Evolutionary conservation across 169 alveolate genomes (phyloP), one percentile per base, ranked within the genome.

Genomic region (Ophryocystis elektroscirrha): DNA sequence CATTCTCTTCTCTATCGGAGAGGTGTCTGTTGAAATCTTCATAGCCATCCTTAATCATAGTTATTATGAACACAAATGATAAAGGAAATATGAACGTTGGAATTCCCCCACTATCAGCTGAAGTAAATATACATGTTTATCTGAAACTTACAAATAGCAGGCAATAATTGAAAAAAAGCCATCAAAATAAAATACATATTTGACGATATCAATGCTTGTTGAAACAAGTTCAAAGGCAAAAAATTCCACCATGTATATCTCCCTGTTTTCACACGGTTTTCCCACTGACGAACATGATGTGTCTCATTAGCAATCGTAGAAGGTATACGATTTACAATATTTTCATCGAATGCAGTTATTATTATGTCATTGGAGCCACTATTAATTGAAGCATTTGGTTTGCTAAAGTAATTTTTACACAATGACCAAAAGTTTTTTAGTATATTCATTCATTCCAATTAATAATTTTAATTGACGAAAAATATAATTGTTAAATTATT

Each of bases 51-150:
- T 85, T 76, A 0, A 83, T 71, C 76, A 83, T 74, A 22, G 95
- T 71, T 1, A 91, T 85, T 1, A 66, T 56, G 38, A 91, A 63
- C 39, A 91, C 95, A 46, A 84, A 71, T n/a, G 70, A 63, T n/a
- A 88, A 70, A 16, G 95, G 95, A 2, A 79, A 62, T 37, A 83
- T 61, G 36, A 77, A 72, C 0, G 85, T 75, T 2, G 96, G 96
- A 56, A 66, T 50, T 39, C 93, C 89, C 44, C 73, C 66, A 22
- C 88, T 63, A 63, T 82, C 84, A 77, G 71, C 25, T 58, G 54
- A 19, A 79, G 74, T 24, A 54, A 36, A 54, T 15, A 47, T 12
- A 47, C 23, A 26, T 9, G 23, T 42, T 19, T 42, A 9, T 15
- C 45, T 12, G 23, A 12, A n/a, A 19, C 49, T 12, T 42, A 24